Evolutionary conservation across 2,329 filamentous ascomycete genomes (phyloP).

Genomic region (Diplodia intermedia): DNA sequence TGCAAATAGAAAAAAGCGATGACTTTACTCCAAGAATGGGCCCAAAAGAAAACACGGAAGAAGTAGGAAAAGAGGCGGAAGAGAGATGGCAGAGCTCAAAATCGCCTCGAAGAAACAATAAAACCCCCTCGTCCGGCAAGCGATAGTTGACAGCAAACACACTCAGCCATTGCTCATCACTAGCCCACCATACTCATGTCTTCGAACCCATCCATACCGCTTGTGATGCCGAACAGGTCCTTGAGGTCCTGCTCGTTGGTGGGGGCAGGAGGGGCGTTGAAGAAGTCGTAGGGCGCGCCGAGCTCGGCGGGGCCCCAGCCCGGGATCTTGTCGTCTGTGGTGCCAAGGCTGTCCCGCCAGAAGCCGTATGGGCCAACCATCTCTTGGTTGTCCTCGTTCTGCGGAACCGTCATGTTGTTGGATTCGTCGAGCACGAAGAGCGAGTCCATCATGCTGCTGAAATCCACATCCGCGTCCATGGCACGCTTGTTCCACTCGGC

Average conservation of each 20-base stretch:
- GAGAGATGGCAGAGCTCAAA: neutral
- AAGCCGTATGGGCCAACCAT: slow-evolving; percentile 6
- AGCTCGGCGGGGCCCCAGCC: slow-evolving; percentile 18
- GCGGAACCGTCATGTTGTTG: slow-evolving; percentile 20
- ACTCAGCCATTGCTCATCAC: neutral
- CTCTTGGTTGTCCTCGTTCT: slow-evolving; percentile 25
- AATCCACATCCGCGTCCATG: slow-evolving; percentile 22
- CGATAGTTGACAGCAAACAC: neutral
- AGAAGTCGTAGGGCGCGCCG: slow-evolving; percentile 23
- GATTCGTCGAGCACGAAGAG: slow-evolving; percentile 31
- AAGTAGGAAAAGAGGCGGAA: neutral
- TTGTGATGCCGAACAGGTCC: slow-evolving; percentile 26
- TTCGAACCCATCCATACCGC: slow-evolving; percentile 4
- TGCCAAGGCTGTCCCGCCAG: slow-evolving; percentile 24
- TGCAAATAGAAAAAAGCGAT: neutral
- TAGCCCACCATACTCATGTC: slow-evolving; percentile 11
- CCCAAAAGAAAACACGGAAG: neutral
- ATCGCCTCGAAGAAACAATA: neutral
- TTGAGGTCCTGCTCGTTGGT: slow-evolving; percentile 21
- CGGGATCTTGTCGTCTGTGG: slow-evolving; percentile 23
- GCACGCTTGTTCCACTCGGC: slow-evolving; percentile 20
- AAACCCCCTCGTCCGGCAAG: neutral
- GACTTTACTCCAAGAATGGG: slow-evolving; percentile 7
- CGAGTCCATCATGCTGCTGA: slow-evolving; percentile 21
- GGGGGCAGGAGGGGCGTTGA: slow-evolving; percentile 25